Evolutionary conservation across 1,139 yeast genomes (phyloP), one percentile per base, ranked within the genome.

Genomic region (Saccharomyces hybrid): DNA sequence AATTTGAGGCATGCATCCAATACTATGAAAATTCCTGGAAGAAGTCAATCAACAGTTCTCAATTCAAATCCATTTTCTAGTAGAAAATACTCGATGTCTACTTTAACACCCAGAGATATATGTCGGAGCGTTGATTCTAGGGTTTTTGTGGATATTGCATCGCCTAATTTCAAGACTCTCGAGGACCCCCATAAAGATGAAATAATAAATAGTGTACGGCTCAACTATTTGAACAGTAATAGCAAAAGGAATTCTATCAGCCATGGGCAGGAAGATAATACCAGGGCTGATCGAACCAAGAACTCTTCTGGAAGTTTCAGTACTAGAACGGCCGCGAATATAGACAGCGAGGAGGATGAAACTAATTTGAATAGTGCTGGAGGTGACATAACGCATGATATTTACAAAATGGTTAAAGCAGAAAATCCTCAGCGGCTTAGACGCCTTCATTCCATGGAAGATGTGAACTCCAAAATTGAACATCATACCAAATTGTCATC

Each of bases 351-450:
- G 51, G 58, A 53, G 16, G 16, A 41, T 46, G 31, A 51, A n/a
- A 32, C 47, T 23, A 51, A 51, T 28, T 41, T 60, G n/a, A 44
- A 42, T 2, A 55, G 54, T 20, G 86, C 81, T 49, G 91, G 91
- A 9, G 95, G 89, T 11, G 93, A 86, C 65, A 83, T 86, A 38
- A 79, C 87, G 2, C 72, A 89, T 58, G 83, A 83, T 61, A 68
- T 85, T 54, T 80, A 79, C 62, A 78, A 62, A 51, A 58, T 61
- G 55, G 66, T 66, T 13, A 56, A 56, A 26, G 31, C 26, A 14
- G 42, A 38, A 11, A 7, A 47, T 16, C 50, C 47, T 28, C n/a
- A 46, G 5, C 31, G 41, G 5, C 14, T 47, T 3, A 68, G 64
- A 53, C 64, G 59, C 53, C 63, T 64, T 2, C 64, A 62, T 46